phyloP scores from a whole-genome alignment of 176 grass and related monocot species.

The Carex pumila region DNA sequence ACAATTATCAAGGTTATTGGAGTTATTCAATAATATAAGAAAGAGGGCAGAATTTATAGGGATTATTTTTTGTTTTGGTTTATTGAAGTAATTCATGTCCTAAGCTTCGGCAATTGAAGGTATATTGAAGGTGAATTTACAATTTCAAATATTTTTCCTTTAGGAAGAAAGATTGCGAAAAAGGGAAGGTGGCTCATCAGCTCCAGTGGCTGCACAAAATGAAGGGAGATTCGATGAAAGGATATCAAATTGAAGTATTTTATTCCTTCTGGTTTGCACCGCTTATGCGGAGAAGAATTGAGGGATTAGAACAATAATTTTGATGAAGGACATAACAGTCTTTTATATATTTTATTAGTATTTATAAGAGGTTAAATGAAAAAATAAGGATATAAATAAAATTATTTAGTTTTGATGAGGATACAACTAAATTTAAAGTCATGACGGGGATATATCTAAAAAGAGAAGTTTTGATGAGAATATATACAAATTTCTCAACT shows the following conservation, averaged over 20 bases:
- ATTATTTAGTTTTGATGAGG: too few species aligned
- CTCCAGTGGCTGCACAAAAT: conserved; percentile 62
- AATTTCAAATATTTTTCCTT: not conserved
- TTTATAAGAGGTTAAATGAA: too few species aligned
- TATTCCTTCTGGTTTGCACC: not conserved
- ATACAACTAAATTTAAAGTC: too few species aligned
- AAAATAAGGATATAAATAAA: too few species aligned
- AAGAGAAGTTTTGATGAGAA: too few species aligned
- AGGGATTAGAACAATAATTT: too few species aligned
- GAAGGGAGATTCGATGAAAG: conserved; percentile 28
- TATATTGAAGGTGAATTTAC: not conserved
- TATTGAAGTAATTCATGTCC: not conserved
- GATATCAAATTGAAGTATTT: conserved; percentile 8
- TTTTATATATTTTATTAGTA: too few species aligned
- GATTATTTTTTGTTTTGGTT: not conserved
- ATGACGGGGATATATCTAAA: too few species aligned
- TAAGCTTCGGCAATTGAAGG: not conserved
- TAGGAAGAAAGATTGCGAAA: not conserved
- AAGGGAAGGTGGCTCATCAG: conserved; percentile 34
- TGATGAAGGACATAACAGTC: too few species aligned
- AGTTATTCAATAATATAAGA: too few species aligned
- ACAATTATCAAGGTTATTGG: not conserved
- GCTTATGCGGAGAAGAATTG: too few species aligned
- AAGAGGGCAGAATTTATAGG: not conserved
- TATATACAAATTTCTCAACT: too few species aligned